Evolutionary conservation across 78 protist genomes (phyloP).

Genomic region (Emiliania huxleyi): DNA sequence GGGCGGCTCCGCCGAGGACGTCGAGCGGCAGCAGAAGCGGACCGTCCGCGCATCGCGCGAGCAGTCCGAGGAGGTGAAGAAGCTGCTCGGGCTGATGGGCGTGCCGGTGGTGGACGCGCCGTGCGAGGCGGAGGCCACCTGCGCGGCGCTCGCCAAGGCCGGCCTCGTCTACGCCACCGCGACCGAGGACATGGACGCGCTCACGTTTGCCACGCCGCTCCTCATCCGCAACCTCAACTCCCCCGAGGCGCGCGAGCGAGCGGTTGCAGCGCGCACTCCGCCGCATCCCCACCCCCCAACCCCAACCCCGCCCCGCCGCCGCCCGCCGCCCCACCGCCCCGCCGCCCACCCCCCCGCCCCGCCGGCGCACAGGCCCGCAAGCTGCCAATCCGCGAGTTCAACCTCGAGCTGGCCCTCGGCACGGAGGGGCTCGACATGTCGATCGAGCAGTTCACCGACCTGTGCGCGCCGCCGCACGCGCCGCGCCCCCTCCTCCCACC

Average conservation of each 20-base stretch:
- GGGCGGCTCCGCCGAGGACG: constrained; percentile 75
- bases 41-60: constrained; percentile 76
- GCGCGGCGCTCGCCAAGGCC: constrained; percentile 26
- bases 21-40: constrained; percentile 58
- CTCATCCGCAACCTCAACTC: constrained; percentile 76
- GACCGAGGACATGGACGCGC: constrained; percentile 98
- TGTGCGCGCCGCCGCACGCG: too few species aligned
- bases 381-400: constrained; percentile 77
- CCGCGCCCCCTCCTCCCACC: too few species aligned
- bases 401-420: constrained; percentile 67
- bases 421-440: constrained; percentile 64
- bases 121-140: constrained; percentile 98
- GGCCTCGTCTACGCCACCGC: constrained; percentile 81
- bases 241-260: too few species aligned
- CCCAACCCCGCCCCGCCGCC: too few species aligned
- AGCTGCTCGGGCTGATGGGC: constrained; percentile 93
- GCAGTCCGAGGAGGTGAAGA: constrained; percentile 89
- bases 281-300: too few species aligned
- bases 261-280: too few species aligned
- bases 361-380: too few species aligned
- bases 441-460: constrained; percentile 91
- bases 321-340: too few species aligned
- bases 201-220: constrained; percentile 86
- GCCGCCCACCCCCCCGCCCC: too few species aligned
- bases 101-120: constrained; percentile 94